These are phyloP conservation scores for Globisporangium yorkense DNA, from an alignment of 352 stramenopile species.

Conservation along the genomic window DNA sequence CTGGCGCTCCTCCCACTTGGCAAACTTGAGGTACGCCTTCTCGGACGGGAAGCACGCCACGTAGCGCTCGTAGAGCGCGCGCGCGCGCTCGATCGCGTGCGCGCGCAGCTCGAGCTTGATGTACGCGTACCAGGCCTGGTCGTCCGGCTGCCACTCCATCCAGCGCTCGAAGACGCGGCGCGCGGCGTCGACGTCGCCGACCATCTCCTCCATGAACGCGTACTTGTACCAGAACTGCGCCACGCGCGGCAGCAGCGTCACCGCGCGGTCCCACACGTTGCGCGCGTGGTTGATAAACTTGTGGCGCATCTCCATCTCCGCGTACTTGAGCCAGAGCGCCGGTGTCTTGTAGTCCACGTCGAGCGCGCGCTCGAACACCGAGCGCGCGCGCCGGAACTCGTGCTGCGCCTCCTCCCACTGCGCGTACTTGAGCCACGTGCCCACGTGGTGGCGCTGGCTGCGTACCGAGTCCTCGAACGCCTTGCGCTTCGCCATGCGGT, in stretches of 20 bases:
- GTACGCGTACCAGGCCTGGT: constrained; percentile 98
- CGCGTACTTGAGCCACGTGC: constrained; percentile 99
- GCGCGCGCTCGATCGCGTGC: constrained; percentile 76
- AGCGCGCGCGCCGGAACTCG: constrained; percentile 95
- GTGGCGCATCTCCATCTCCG: constrained; percentile 99
- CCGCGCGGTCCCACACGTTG: constrained; percentile 93
- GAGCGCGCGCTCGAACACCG: constrained; percentile 96
- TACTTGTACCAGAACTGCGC: constrained; percentile 99
- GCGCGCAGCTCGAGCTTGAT: constrained; percentile 97
- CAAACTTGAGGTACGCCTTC: constrained; percentile 96
- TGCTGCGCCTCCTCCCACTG: constrained; percentile 98
- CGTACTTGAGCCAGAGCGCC: constrained; percentile 97
- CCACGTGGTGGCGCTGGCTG: constrained; percentile 92
- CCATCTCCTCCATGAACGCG: constrained; percentile 99
- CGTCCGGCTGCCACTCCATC: constrained; percentile 97
- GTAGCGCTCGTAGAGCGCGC: constrained; percentile 94
- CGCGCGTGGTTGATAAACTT: constrained; percentile 99
- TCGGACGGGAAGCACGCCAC: constrained; percentile 87
- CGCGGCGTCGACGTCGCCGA: constrained; percentile 92
- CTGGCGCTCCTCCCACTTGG: constrained; percentile 97
- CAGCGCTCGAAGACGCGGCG: constrained; percentile 95
- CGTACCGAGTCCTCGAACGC: constrained; percentile 96
- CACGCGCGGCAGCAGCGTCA: constrained; percentile 94
- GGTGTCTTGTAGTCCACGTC: constrained; percentile 96
- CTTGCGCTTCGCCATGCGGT: constrained; percentile 91